Percentiles rank a stretch among this genome's conserved stretches.
Conservation (phyloP, 352 stramenopile genomes). For the Pythium utonaiense region DNA sequence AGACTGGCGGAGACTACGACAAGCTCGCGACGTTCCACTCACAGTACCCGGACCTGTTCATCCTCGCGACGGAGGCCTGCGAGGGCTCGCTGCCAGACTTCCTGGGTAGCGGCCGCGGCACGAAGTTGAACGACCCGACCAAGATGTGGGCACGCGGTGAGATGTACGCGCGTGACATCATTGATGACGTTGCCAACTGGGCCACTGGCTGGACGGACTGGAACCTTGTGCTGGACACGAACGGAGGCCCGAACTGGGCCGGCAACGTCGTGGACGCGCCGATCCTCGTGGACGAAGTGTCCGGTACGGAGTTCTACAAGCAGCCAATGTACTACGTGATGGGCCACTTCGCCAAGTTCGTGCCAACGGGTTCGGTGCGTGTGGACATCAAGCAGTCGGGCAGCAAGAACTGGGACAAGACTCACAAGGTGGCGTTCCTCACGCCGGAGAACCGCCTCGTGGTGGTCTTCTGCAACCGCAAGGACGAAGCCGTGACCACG, state of each 20-base stretch:
- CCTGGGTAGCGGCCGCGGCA: constrained; percentile 45
- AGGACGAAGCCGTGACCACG: constrained; percentile 4
- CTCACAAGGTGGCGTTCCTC: constrained; percentile 47
- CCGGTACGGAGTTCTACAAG: constrained; percentile 65
- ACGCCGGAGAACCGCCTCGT: constrained; percentile 38
- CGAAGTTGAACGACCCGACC: constrained; percentile 38
- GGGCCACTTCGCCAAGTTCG: constrained; percentile 71
- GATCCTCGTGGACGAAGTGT: constrained; percentile 59
- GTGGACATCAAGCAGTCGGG: constrained; percentile 34
- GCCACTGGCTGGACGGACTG: constrained; percentile 82
- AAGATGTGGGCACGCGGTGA: constrained; percentile 65
- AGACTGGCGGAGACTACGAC: constrained; percentile 41
- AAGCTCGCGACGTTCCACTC: constrained; percentile 48
- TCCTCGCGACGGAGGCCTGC: constrained; percentile 81
- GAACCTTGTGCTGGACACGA: constrained; percentile 78
- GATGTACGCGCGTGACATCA: constrained; percentile 83
- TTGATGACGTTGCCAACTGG: constrained; percentile 77
- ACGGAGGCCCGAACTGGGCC: constrained; percentile 68
- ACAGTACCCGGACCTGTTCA: constrained; percentile 63
- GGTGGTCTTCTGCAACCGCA: constrained; percentile 39
- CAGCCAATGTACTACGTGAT: constrained; percentile 84
- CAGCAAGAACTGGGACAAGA: constrained; percentile 23
- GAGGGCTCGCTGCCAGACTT: constrained; percentile 49
- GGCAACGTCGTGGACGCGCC: constrained; percentile 63
- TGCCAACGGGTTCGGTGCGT: constrained; percentile 44